phyloP scores from a whole-genome alignment of 2,329 filamentous ascomycete species.

The Neopestalotiopsis sp. region DNA sequence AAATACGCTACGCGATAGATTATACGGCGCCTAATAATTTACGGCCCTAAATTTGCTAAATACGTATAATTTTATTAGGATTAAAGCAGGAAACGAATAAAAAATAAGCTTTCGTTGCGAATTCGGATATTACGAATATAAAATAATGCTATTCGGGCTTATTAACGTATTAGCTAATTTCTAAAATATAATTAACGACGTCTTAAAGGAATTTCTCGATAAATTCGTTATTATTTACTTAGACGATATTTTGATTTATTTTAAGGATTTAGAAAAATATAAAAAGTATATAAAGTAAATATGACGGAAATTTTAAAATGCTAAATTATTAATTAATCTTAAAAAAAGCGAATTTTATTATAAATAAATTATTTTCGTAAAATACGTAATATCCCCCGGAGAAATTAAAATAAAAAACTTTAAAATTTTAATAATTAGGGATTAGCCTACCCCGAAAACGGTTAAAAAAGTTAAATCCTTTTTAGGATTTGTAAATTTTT shows the following conservation, averaged over 20 bases:
- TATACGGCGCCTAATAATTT: background rate
- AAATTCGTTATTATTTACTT: slow-evolving; percentile 14
- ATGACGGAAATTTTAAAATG: slow-evolving; percentile 11
- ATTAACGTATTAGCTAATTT: slow-evolving; percentile 21
- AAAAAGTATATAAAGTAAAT: slow-evolving; percentile 29
- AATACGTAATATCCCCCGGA: slow-evolving; percentile 31
- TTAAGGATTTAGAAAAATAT: slow-evolving; percentile 23
- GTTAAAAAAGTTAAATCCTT: slow-evolving; percentile 19
- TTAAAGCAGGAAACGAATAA: slow-evolving; percentile 28
- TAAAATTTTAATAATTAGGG: slow-evolving; percentile 29
- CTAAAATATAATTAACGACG: slow-evolving; percentile 23
- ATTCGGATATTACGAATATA: slow-evolving; percentile 32
- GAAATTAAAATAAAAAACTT: slow-evolving; percentile 32
- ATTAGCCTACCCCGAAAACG: slow-evolving; percentile 27
- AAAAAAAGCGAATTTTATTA: slow-evolving; percentile 37
- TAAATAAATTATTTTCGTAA: slow-evolving; percentile 33
- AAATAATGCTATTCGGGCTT: slow-evolving; percentile 32
- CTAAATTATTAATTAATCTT: slow-evolving; percentile 22
- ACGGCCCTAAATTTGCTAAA: background rate
- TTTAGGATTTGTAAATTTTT: slow-evolving; percentile 16
- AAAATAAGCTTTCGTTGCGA: slow-evolving; percentile 31
- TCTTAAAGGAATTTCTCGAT: slow-evolving; percentile 16
- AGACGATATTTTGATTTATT: background rate
- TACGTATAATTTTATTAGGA: slow-evolving; percentile 21
- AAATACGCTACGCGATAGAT: background rate